These are phyloP conservation scores for Coemansia sp. DNA, from an alignment of 371 early-diverging fungal genomes.

Conservation along the genomic window DNA sequence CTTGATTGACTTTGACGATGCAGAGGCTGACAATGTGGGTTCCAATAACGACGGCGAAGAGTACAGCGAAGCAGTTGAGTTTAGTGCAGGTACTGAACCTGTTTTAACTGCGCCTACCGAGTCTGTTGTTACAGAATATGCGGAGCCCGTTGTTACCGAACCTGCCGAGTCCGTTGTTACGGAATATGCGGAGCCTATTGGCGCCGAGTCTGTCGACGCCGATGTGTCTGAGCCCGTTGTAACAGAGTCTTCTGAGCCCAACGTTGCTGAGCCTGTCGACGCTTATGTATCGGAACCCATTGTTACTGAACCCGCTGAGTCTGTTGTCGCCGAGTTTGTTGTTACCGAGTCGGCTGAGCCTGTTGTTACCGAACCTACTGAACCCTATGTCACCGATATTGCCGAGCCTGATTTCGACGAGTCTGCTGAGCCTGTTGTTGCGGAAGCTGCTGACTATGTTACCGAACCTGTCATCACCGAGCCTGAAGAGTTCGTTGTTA, in stretches of 20 bases:
- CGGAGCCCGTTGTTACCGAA: neutral
- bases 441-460: neutral
- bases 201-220: too few relatives aligned
- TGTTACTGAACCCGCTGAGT: neutral
- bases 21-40: neutral
- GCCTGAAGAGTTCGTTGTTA: neutral
- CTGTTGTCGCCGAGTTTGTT: neutral
- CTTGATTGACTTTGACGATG: constrained; percentile 4
- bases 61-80: neutral
- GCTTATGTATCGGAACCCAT: neutral
- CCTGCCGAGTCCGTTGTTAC: neutral
- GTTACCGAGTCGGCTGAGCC: neutral
- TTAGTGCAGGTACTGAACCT: neutral
- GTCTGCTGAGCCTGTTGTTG: neutral
- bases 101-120: neutral
- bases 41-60: neutral
- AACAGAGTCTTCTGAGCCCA: neutral
- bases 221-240: neutral
- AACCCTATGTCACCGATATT: neutral
- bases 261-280: neutral
- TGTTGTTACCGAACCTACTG: neutral
- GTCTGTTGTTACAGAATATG: neutral
- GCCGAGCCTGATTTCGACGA: neutral
- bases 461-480: neutral
- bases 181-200: too few relatives aligned